Conservation (phyloP, 2,329 filamentous ascomycete species). For the Colletotrichum incanum region DNA sequence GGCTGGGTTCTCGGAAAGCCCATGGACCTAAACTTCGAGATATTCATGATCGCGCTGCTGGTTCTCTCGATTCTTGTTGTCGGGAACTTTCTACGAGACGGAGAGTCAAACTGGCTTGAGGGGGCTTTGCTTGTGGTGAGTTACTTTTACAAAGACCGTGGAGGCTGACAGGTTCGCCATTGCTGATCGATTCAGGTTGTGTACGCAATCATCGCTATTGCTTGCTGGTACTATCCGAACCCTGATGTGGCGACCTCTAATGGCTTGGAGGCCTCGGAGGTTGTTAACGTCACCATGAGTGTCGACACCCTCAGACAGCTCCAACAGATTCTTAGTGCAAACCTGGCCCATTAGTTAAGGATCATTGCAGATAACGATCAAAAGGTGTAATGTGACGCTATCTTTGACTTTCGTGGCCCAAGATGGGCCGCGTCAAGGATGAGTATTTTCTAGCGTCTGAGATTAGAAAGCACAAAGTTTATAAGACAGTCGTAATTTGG, state of each 20-base stretch:
- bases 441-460: background rate
- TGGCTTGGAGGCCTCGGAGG: slow-evolving; percentile 45
- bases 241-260: slow-evolving; percentile 56
- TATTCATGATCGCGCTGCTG: slow-evolving; percentile 82
- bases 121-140: slow-evolving; percentile 77
- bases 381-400: background rate
- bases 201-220: slow-evolving; percentile 62
- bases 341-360: slow-evolving; percentile 11
- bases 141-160: background rate
- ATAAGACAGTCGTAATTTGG: background rate
- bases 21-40: slow-evolving; percentile 82
- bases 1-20: slow-evolving; percentile 77
- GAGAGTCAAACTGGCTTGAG: slow-evolving; percentile 84
- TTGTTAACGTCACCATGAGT: slow-evolving; percentile 52
- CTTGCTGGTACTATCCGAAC: slow-evolving; percentile 63
- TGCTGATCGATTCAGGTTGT: slow-evolving; percentile 49
- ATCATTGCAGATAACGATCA: too few relatives aligned
- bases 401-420: background rate
- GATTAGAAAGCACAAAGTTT: background rate
- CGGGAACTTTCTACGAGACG: slow-evolving; percentile 82
- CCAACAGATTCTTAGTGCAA: slow-evolving; percentile 45
- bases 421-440: background rate
- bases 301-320: slow-evolving; percentile 49
- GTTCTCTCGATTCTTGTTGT: slow-evolving; percentile 83
- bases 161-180: background rate